Evolutionary conservation across 495 filamentous ascomycete species (phyloP), one percentile per base, ranked within the genome.

Genomic region (Aspergillus campestris): DNA sequence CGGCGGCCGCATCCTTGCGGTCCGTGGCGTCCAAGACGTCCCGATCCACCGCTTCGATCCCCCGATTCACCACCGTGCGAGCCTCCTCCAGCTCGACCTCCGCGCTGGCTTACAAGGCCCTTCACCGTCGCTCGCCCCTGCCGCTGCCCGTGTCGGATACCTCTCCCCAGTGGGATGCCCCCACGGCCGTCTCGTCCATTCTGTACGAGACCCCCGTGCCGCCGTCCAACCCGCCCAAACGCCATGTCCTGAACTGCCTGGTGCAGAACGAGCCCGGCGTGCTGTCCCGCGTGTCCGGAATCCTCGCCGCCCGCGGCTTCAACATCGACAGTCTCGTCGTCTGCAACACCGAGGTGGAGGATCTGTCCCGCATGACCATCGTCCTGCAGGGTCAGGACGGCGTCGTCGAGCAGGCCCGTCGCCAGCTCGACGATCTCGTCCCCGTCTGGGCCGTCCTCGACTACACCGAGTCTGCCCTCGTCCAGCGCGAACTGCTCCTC

Each of bases 191-290:
- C 51, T 94, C 87, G 61, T 92, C 86, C 59, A 98, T 98, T 66
- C 86, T 98, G 67, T 98, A 98, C 72, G 92, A 98, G 74, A 96
- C 92, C 18, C 92, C 92, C 9, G 72, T 86, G 8, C 84, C 88
- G 9, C 89, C 89, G 3, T 70, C 76, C 49, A 79, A 83, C 31
- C 90, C 92, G 3, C 87, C 88, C 30, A 96, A 95, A 70, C 83
- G 88, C 10, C 92, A 96, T 64, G 73, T 98, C 60, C 80, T 98
- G 64, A 97, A 98, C 71, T 98, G 92, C 67, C 81, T 98, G 43
- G 92, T 98, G 50, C 92, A 98, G 66, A 98, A 98, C 69, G 92
- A 98, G 68, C 92, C 92, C 36, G 92, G 92, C 65, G 92, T 98
- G 42, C 77, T 98, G 13, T 95, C 89, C 38, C 89, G 92, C 46